Evolutionary conservation across 139 green algal genomes (phyloP), one percentile per base, ranked within the genome.

Genomic region (Haematococcus lacustris): DNA sequence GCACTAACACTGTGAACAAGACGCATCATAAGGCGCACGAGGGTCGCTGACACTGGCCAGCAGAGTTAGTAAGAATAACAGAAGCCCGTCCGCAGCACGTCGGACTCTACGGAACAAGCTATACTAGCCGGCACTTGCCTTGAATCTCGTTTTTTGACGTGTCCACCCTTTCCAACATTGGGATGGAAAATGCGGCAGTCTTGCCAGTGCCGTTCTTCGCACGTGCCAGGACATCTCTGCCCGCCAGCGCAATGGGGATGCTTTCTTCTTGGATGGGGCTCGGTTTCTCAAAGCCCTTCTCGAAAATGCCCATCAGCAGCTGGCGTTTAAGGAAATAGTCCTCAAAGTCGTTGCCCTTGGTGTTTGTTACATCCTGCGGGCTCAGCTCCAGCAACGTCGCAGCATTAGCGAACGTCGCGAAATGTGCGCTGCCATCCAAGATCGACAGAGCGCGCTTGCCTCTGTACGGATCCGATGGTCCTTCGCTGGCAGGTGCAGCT

Each of bases 171-270:
- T 99, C 96, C 26, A 99, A 80, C 21, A 97, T 88, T 0, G 96
- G 96, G 71, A 99, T 98, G 82, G 82, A 92, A 78, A 99, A 99
- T n/a, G 96, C 94, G 47, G 95, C 96, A 0, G 96, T 99, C 80
- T 99, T 99, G 61, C 96, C 96, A 4, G 96, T 99, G 57, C 96
- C 96, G 80, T 99, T 99, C 82, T 99, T 99, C 64, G 96, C 96
- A n/a, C 96, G 86, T 3, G 96, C 96, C 23, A 99, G 87, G 75
- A 99, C 97, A 82, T 99, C 96, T 28, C 95, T 79, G 2, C 96
- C 96, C 0, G 93, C 96, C 37, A 99, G 80, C 21, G 95, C 96
- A 72, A 99, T 98, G 23, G 96, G 96, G 64, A 99, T 99, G 79
- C 80, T 92, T 81, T 99, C 96, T 74, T 99, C 94, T 62, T 95